These are phyloP conservation scores for Capsicum baccatum DNA, from an alignment of 257 asterid species.

Conservation along the genomic window DNA sequence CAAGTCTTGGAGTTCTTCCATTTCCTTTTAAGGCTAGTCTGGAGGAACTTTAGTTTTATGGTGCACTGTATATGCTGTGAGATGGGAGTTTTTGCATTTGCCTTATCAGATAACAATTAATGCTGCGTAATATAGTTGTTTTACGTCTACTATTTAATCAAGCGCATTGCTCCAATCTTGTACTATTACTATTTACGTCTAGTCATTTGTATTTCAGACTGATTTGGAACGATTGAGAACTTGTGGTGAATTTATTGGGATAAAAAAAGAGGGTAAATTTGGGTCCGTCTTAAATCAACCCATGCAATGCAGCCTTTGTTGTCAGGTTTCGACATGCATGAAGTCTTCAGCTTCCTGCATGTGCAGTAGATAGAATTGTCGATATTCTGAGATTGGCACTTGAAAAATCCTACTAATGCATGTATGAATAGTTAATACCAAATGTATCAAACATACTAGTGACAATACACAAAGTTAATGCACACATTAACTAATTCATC, in stretches of 20 bases:
- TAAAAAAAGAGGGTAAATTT: not conserved
- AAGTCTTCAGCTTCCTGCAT: too few relatives aligned
- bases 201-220: not conserved
- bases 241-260: not conserved
- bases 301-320: too few relatives aligned
- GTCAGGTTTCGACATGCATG: too few relatives aligned
- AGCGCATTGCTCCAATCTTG: not conserved
- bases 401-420: too few relatives aligned
- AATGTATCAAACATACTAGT: too few relatives aligned
- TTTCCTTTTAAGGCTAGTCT: conserved; percentile 2
- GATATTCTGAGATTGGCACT: too few relatives aligned
- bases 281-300: not conserved
- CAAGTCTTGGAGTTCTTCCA: conserved; percentile 30
- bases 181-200: not conserved
- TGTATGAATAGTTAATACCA: too few relatives aligned
- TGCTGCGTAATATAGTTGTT: not conserved
- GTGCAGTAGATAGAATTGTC: not conserved
- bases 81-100: not conserved
- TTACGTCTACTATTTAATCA: not conserved
- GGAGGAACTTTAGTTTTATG: conserved; percentile 27
- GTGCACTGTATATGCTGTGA: not conserved
- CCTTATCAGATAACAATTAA: not conserved
- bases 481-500: too few relatives aligned
- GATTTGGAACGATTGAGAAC: not conserved
- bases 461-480: too few relatives aligned